A percentile compares a stretch with the other conserved stretches of the same genome.
phyloP scores from a whole-genome alignment of 441 rosid species.

The Capsella rubella region DNA sequence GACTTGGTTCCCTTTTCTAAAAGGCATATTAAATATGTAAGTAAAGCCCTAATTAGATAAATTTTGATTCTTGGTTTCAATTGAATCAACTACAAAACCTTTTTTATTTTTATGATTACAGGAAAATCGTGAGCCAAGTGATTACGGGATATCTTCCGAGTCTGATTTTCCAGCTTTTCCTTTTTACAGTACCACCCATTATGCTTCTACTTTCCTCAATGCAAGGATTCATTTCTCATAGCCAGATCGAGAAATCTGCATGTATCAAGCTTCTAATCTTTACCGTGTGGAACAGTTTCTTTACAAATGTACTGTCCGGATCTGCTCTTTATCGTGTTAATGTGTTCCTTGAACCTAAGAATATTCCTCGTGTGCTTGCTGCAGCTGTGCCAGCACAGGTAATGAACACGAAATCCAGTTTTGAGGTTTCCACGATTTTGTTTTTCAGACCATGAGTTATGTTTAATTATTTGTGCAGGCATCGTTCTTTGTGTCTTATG shows the following conservation, averaged over 20 bases:
- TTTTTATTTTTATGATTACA: conserved; percentile 48
- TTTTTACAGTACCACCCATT: conserved; percentile 66
- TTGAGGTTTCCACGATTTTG: background rate
- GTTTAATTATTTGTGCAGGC: conserved; percentile 59
- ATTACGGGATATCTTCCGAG: conserved; percentile 97
- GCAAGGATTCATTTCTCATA: conserved; percentile 78
- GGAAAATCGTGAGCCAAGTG: conserved; percentile 72
- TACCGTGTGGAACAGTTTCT: conserved; percentile 86
- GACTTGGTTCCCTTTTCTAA: conserved; percentile 79
- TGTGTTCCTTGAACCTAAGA: conserved; percentile 80
- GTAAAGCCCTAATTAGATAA: conserved; percentile 44
- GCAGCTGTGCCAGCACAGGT: conserved; percentile 93
- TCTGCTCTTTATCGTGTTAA: conserved; percentile 68
- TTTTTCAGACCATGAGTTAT: conserved; percentile 23
- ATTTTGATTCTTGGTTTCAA: background rate
- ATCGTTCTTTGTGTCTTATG: conserved; percentile 90
- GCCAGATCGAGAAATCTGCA: conserved; percentile 80
- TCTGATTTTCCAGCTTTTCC: conserved; percentile 74
- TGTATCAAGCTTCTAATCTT: conserved; percentile 77
- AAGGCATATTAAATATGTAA: conserved; percentile 69
- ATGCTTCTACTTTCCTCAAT: conserved; percentile 79
- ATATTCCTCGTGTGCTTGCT: conserved; percentile 74
- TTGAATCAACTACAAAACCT: conserved; percentile 20
- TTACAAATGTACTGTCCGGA: conserved; percentile 85
- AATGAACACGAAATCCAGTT: conserved; percentile 26